phyloP scores from a whole-genome alignment of 1,284 basidiomycete species.

The Xerocomus amazonicus region DNA sequence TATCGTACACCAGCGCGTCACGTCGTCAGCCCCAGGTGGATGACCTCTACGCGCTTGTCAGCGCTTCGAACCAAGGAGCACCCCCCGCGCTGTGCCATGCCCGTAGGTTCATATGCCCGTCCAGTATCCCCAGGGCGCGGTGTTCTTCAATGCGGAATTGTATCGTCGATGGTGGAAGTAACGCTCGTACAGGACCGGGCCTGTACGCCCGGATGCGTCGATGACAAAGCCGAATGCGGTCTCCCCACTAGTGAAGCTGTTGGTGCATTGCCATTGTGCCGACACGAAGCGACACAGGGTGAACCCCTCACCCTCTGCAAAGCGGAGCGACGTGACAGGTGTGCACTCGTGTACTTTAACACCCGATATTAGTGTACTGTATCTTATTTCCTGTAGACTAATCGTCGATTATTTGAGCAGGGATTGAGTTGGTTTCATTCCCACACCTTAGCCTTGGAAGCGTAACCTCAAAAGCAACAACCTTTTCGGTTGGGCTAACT shows the following conservation, averaged over 20 bases:
- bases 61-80: constrained; percentile 69
- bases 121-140: constrained; percentile 80
- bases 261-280: constrained; percentile 46
- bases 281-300: constrained; percentile 46
- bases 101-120: constrained; percentile 52
- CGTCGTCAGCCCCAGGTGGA: not conserved
- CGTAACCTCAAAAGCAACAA: too few species aligned
- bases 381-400: too few species aligned
- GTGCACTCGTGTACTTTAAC: constrained; percentile 54
- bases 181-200: constrained; percentile 55
- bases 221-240: constrained; percentile 65
- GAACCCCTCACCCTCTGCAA: constrained; percentile 23
- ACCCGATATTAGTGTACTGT: too few species aligned
- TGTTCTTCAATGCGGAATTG: constrained; percentile 65
- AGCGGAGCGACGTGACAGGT: constrained; percentile 47
- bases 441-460: too few species aligned
- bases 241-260: constrained; percentile 38
- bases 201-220: constrained; percentile 67
- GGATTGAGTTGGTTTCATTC: too few species aligned
- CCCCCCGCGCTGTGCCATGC: constrained; percentile 44
- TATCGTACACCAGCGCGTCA: not conserved
- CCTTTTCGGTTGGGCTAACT: too few species aligned
- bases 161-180: constrained; percentile 67
- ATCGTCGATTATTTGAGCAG: too few species aligned
- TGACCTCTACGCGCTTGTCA: constrained; percentile 47